These are phyloP conservation scores for Barnettozyma salicaria DNA, from an alignment of 805 yeast species.

Conservation along the genomic window DNA sequence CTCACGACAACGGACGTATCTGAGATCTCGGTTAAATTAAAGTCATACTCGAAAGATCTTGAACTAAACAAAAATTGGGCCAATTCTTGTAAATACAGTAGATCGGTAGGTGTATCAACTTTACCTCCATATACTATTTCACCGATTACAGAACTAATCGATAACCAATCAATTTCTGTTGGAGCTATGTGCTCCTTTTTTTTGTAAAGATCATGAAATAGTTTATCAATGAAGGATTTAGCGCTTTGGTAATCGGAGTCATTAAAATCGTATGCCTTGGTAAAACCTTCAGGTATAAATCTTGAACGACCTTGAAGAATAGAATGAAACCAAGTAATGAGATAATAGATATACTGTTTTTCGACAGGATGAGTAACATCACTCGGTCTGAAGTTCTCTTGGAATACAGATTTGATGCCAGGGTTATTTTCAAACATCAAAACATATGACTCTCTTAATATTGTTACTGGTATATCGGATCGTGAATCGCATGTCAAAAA, in stretches of 20 bases:
- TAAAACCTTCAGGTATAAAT: constrained; percentile 59
- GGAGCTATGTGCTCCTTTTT: constrained; percentile 37
- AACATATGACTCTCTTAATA: constrained; percentile 50
- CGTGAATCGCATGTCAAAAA: constrained; percentile 59
- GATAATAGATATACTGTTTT: constrained; percentile 41
- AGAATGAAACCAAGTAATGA: constrained; percentile 68
- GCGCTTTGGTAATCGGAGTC: constrained; percentile 63
- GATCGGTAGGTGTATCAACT: constrained; percentile 39
- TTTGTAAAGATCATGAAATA: constrained; percentile 30
- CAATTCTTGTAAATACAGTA: constrained; percentile 29
- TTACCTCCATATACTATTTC: constrained; percentile 63
- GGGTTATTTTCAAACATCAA: constrained; percentile 57
- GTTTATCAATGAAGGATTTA: constrained; percentile 35
- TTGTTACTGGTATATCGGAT: constrained; percentile 44
- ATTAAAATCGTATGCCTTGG: constrained; percentile 58
- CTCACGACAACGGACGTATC: constrained; percentile 11
- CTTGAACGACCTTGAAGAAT: constrained; percentile 52
- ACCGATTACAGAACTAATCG: constrained; percentile 43
- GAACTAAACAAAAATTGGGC: constrained; percentile 35
- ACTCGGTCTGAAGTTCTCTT: constrained; percentile 17
- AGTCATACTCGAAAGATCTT: constrained; percentile 36
- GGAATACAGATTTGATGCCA: constrained; percentile 47
- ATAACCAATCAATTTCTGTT: constrained; percentile 47
- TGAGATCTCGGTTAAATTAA: constrained; percentile 34
- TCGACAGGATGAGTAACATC: constrained; percentile 34